Evolutionary conservation across 2,329 filamentous ascomycete species (phyloP).

Genomic region (Aspergillus aculeatus): DNA sequence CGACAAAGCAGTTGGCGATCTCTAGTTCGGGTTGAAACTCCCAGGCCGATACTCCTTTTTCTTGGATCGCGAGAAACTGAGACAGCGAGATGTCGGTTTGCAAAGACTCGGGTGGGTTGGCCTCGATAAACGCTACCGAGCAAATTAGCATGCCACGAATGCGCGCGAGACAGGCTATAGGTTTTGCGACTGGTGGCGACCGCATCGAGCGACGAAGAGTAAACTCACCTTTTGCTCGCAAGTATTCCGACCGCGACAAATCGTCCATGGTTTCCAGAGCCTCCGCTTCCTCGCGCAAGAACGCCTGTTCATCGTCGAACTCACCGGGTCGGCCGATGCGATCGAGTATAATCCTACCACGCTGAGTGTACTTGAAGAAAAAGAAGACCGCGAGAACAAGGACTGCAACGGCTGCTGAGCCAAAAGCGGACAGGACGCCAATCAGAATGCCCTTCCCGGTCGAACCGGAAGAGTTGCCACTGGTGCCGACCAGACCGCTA

Average conservation of each 20-base stretch:
- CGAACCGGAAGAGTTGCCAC: slow-evolving; percentile 49
- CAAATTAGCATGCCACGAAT: slow-evolving; percentile 3
- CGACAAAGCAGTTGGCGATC: slow-evolving; percentile 98
- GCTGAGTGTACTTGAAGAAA: slow-evolving; percentile 86
- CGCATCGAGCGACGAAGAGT: background rate
- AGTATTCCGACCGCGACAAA: slow-evolving; percentile 81
- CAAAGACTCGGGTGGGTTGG: slow-evolving; percentile 89
- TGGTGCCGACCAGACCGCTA: slow-evolving; percentile 27
- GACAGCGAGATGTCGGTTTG: slow-evolving; percentile 97
- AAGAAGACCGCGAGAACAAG: slow-evolving; percentile 79
- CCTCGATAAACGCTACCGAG: slow-evolving; percentile 78
- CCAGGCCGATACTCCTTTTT: slow-evolving; percentile 99
- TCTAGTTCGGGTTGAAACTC: slow-evolving; percentile 99
- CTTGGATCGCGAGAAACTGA: slow-evolving; percentile 96
- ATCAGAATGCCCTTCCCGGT: slow-evolving; percentile 83
- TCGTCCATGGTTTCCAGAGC: slow-evolving; percentile 96
- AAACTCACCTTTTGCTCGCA: slow-evolving; percentile 82
- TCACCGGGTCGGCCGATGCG: slow-evolving; percentile 90
- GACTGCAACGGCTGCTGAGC: slow-evolving; percentile 81
- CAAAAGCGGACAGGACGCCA: slow-evolving; percentile 89
- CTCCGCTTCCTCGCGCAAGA: slow-evolving; percentile 89
- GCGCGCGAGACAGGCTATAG: background rate
- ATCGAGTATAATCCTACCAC: slow-evolving; percentile 88
- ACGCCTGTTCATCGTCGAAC: slow-evolving; percentile 96
- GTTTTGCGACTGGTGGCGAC: background rate